Evolutionary conservation across 2,329 filamentous ascomycete genomes (phyloP), one percentile per base, ranked within the genome.

Genomic region (Sarocladium strictum): DNA sequence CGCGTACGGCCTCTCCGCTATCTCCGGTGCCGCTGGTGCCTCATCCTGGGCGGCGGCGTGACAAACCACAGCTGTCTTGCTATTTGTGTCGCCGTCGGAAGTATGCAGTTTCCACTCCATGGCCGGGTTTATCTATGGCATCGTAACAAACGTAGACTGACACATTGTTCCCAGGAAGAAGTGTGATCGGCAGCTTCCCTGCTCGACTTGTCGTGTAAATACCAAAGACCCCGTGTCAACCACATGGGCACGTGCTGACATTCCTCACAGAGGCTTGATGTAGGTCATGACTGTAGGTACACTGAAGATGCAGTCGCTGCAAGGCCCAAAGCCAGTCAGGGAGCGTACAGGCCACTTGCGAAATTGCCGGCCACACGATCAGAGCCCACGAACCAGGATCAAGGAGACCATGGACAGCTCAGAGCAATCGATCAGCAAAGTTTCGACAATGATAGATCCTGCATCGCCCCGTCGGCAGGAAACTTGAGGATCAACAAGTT

Each of bases 21-120:
- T 38, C 35, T 7, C 35, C 35, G 35, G 9, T 7, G 35, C 17
- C 35, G 12, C 35, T 15, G 35, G 35, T 38, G 9, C 35, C 35
- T 38, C 35, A 19, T 38, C 35, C 12, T n/a, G 35, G 35, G 35
- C 40, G 40, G 7, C 50, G 50, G 27, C 50, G 50, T 19, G 50
- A 53, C 50, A 53, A 53, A 32, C 29, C 50, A n/a, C 50, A 53
- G n/a, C 33, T 53, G 5, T 53, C 50, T 17, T 53, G 50, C 24
- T n/a, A 53, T 53, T n/a, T 38, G 15, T 53, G 50, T 26, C 50
- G 50, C 50, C 50, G 32, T 6, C 27, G 23, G 38, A 53, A 53
- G 50, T 53, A 24, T n/a, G 33, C 32, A 26, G 24, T 7, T 21
- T 12, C 21, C 6, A 7, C 24, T 17, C 10, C 12, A 14, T 15